phyloP scores from a whole-genome alignment of 2,329 filamentous ascomycete species.

The Aspergillus chevalieri region DNA sequence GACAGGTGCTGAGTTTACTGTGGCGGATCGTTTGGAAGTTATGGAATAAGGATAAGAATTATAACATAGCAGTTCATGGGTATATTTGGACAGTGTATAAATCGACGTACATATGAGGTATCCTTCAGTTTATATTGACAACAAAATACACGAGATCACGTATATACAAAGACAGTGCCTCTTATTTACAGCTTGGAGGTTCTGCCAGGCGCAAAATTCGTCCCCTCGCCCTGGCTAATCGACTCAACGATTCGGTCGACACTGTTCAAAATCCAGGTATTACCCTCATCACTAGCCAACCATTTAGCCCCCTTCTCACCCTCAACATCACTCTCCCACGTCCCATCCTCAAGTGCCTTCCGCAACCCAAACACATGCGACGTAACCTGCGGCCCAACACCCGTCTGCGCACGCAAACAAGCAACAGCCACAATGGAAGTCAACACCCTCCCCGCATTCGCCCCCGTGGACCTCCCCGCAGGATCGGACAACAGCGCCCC shows the following conservation, averaged over 20 bases:
- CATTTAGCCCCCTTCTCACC: slow-evolving; percentile 52
- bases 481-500: slow-evolving; percentile 68
- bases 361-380: slow-evolving; percentile 75
- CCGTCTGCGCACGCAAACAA: slow-evolving; percentile 70
- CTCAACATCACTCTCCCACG: slow-evolving; percentile 46
- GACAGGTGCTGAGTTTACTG: slow-evolving; percentile 62
- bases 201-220: slow-evolving; percentile 51
- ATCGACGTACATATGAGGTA: neutral
- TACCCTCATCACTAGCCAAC: slow-evolving; percentile 61
- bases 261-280: slow-evolving; percentile 56
- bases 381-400: slow-evolving; percentile 74
- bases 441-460: slow-evolving; percentile 60
- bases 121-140: neutral
- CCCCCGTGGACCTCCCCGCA: slow-evolving; percentile 38
- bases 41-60: slow-evolving; percentile 35
- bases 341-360: slow-evolving; percentile 67
- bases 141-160: neutral
- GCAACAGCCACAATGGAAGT: slow-evolving; percentile 69
- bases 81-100: neutral
- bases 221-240: slow-evolving; percentile 44
- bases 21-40: slow-evolving; percentile 53
- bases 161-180: neutral
- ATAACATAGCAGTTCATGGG: neutral
- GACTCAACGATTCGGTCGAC: slow-evolving; percentile 56
- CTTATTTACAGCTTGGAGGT: slow-evolving; percentile 22